phyloP scores from a whole-genome alignment of 352 stramenopile species.

The Pseudoperonospora humuli region DNA sequence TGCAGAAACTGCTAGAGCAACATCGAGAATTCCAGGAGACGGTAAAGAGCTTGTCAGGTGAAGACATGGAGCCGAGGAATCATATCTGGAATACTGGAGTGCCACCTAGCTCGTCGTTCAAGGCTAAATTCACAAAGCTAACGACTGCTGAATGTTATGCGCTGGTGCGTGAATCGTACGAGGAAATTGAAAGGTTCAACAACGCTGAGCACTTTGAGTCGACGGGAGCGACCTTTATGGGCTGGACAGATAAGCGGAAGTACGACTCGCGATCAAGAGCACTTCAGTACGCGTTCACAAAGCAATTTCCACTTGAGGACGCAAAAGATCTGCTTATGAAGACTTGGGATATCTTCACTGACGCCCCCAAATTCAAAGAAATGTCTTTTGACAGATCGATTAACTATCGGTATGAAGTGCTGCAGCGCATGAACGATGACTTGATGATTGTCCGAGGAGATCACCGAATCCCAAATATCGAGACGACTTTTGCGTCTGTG shows the following conservation, averaged over 20 bases:
- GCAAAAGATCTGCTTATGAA: slow-evolving; percentile 28
- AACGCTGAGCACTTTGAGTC: slow-evolving; percentile 20
- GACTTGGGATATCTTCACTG: slow-evolving; percentile 40
- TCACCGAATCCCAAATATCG: slow-evolving; percentile 36
- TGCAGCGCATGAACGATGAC: slow-evolving; percentile 58
- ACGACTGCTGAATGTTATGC: slow-evolving; percentile 28
- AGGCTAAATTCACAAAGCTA: slow-evolving; percentile 22
- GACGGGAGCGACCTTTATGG: slow-evolving; percentile 40
- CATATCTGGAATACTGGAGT: slow-evolving; percentile 24
- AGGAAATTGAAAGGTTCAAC: slow-evolving; percentile 42
- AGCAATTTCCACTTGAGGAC: slow-evolving; percentile 29
- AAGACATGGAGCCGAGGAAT: slow-evolving; percentile 7
- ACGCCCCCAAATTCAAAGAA: slow-evolving; percentile 32
- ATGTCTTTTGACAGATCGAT: slow-evolving; percentile 50
- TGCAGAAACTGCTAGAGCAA: slow-evolving; percentile 24
- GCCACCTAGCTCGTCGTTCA: slow-evolving; percentile 34
- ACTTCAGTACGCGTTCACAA: slow-evolving; percentile 57
- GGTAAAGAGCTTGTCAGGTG: slow-evolving; percentile 10
- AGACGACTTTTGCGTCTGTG: slow-evolving; percentile 44
- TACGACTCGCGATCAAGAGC: slow-evolving; percentile 18
- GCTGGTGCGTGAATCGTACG: slow-evolving; percentile 46
- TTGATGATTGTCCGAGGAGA: slow-evolving; percentile 51
- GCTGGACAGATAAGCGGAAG: slow-evolving; percentile 41
- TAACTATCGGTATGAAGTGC: slow-evolving; percentile 35
- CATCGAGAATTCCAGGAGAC: slow-evolving; percentile 29